Conservation (phyloP, 129 eudicot species). For the Heracleum sosnowskyi region DNA sequence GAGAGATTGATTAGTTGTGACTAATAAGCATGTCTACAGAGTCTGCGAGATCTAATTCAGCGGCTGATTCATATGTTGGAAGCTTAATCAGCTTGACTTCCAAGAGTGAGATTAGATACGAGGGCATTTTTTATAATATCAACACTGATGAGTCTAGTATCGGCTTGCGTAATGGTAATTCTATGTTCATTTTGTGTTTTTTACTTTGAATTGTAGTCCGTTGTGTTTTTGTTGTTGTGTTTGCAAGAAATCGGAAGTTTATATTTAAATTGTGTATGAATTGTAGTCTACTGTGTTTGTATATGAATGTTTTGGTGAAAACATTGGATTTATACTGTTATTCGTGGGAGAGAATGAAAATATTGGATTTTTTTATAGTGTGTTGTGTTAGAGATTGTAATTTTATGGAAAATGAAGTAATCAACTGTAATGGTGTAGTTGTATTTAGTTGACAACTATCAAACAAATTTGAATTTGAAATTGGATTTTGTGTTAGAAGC, state of each 20-base stretch:
- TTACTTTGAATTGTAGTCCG: not conserved
- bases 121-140: conserved; percentile 66
- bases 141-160: conserved; percentile 77
- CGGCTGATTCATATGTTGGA: conserved; percentile 79
- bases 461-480: too few species aligned
- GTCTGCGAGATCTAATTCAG: conserved; percentile 51
- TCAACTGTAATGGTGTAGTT: too few species aligned
- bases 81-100: conserved; percentile 75
- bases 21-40: conserved; percentile 46
- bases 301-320: not conserved
- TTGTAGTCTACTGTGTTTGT: not conserved
- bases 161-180: conserved; percentile 63
- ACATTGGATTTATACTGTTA: too few species aligned
- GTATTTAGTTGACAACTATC: too few species aligned
- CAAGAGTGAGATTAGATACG: conserved; percentile 78
- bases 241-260: not conserved
- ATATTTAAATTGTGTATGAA: not conserved
- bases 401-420: too few species aligned
- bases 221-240: not conserved
- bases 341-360: not conserved
- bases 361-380: not conserved
- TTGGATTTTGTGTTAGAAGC: too few species aligned
- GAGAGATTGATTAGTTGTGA: not conserved
- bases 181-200: not conserved
- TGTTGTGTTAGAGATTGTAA: not conserved